Evolutionary conservation across 805 yeast genomes (phyloP).

Genomic region (Scheffersomyces coipomensis): DNA sequence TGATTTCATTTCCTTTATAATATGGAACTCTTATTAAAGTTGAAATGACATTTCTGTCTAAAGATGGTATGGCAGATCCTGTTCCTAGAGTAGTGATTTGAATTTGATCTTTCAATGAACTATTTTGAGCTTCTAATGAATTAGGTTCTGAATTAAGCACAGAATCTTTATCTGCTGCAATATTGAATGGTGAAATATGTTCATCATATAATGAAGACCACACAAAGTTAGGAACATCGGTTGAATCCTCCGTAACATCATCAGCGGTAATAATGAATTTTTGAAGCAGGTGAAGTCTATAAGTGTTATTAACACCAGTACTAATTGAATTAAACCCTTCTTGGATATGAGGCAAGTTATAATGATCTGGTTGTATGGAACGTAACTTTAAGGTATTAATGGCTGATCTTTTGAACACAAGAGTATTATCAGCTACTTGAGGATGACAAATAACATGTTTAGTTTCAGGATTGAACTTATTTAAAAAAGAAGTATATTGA

Average conservation of each 20-base stretch:
- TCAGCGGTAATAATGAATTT: constrained; percentile 20
- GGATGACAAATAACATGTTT: constrained; percentile 76
- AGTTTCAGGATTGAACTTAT: constrained; percentile 49
- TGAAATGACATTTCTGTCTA: constrained; percentile 80
- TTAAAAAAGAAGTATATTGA: constrained; percentile 52
- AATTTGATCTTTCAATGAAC: constrained; percentile 47
- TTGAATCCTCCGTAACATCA: constrained; percentile 20
- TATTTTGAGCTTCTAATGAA: constrained; percentile 14
- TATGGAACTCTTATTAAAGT: constrained; percentile 73
- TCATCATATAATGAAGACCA: constrained; percentile 35
- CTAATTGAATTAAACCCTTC: constrained; percentile 13
- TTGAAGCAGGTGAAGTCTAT: constrained; percentile 32
- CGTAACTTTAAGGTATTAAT: constrained; percentile 55
- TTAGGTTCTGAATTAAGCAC: constrained; percentile 18
- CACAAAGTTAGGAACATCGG: constrained; percentile 12
- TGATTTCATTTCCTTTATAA: constrained; percentile 10
- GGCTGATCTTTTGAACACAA: constrained; percentile 59
- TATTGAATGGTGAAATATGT: constrained; percentile 17
- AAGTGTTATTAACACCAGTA: constrained; percentile 1
- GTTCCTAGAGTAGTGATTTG: constrained; percentile 84
- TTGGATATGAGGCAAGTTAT: constrained; percentile 39
- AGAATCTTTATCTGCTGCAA: constrained; percentile 11
- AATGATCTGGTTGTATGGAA: constrained; percentile 43
- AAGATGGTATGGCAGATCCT: constrained; percentile 87
- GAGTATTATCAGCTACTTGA: constrained; percentile 55